Evolutionary conservation across 2,329 filamentous ascomycete genomes (phyloP).

Genomic region (Coniochaeta hoffmannii): DNA sequence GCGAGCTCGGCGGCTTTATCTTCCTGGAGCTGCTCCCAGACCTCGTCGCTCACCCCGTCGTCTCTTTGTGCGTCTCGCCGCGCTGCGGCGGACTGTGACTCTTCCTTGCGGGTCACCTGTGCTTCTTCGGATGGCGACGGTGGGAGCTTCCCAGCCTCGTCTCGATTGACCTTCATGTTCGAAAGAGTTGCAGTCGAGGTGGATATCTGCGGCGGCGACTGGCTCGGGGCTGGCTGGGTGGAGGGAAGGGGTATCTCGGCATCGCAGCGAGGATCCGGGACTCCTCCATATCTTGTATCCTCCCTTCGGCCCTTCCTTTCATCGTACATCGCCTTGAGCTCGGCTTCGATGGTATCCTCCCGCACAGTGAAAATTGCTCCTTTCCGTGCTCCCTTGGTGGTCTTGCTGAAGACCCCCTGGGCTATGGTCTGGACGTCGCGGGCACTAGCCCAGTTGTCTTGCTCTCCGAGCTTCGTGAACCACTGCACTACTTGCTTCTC

Average conservation of each 20-base stretch:
- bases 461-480: slow-evolving; percentile 31
- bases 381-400: slow-evolving; percentile 9
- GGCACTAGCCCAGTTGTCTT: slow-evolving; percentile 54
- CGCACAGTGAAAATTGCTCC: background rate
- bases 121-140: background rate
- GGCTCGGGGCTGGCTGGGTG: background rate
- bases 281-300: background rate
- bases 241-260: too few relatives aligned
- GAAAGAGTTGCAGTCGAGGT: background rate
- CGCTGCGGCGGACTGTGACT: background rate
- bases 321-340: background rate
- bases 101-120: too few relatives aligned
- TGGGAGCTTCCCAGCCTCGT: background rate
- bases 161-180: background rate
- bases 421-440: slow-evolving; percentile 52
- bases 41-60: background rate
- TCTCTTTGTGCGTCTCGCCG: background rate
- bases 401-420: slow-evolving; percentile 37
- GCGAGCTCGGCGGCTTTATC: background rate
- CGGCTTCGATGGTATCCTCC: background rate
- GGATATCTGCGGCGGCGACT: background rate
- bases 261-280: too few relatives aligned
- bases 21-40: slow-evolving; percentile 1
- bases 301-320: background rate
- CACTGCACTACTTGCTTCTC: slow-evolving; percentile 16